Conservation (phyloP, 2,329 filamentous ascomycete species). For the Fusarium xyrophilum region DNA sequence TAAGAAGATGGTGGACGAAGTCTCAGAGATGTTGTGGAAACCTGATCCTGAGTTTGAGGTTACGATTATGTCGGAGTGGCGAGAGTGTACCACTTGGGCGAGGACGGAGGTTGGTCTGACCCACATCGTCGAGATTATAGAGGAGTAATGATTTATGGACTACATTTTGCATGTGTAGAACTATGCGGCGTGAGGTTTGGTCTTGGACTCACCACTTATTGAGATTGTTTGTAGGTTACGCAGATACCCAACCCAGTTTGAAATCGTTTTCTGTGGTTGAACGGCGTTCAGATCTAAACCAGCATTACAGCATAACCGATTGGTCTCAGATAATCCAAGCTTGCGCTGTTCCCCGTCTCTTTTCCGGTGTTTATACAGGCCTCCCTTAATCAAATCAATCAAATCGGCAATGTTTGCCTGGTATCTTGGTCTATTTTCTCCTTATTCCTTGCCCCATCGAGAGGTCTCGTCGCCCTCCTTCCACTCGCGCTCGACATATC, state of each 20-base stretch:
- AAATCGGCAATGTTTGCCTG: conserved; percentile 4
- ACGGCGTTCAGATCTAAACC: neutral
- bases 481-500: conserved; percentile 88
- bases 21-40: conserved; percentile 23
- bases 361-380: neutral
- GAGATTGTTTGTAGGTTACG: neutral
- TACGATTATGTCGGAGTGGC: conserved; percentile 24
- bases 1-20: conserved; percentile 31
- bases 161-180: neutral
- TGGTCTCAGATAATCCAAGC: neutral
- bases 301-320: neutral
- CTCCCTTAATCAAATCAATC: neutral
- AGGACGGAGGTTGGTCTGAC: conserved; percentile 26
- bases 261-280: neutral
- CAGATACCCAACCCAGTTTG: conserved; percentile 4
- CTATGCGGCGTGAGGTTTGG: neutral
- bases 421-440: conserved; percentile 25
- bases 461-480: conserved; percentile 81
- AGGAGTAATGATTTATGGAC: neutral
- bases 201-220: neutral
- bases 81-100: conserved; percentile 31
- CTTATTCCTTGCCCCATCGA: conserved; percentile 70
- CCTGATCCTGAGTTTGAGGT: neutral
- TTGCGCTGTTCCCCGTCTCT: neutral
- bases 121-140: neutral